Evolutionary conservation across 805 yeast species (phyloP), one percentile per base, ranked within the genome.

Genomic region (Ogataea ganodermae): DNA sequence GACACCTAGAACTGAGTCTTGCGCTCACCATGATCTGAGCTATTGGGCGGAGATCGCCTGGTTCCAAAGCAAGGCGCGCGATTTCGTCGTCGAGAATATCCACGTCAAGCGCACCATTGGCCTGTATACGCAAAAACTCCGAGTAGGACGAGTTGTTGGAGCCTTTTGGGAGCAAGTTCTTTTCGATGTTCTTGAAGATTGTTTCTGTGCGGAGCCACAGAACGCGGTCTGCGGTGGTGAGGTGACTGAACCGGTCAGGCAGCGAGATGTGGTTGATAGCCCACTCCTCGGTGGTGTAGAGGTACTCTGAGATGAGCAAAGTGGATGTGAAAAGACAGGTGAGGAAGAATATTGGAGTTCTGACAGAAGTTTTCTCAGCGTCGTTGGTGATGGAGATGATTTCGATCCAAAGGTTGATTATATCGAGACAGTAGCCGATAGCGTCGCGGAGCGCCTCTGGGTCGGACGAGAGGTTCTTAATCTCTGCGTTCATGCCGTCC

Each of bases 281-380:
- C 75, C 79, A 74, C 35, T 63, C 67, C 56, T 86, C 94, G 17
- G 84, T 69, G 4, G 74, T 68, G 46, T 75, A 72, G 53, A 86
- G 65, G 56, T 78, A 84, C 56, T 83, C 88, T 2, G 89, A 79
- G 44, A 85, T 74, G 28, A 86, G 68, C 45, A 85, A 66, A 10
- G 82, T 69, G 1, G 89, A 71, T 1, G 84, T 78, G 58, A 84
- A 84, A 22, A 84, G 75, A 60, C 89, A 83, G 0, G 89, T 81
- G 24, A 85, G 75, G 58, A 86, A 83, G 62, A 84, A 85, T 22
- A 85, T 85, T 1, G 94, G 94, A 0, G 92, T 84, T 53, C 89
- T 71, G 26, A 84, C 74, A 1, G 88, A 80, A 0, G 86, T 80
- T 60, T 80, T 78, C 52, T 80, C 83, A 0, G 86, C 82, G 61